Percentiles rank a stretch among this genome's conserved stretches.
Conservation (phyloP, 495 filamentous ascomycete species). For the Penicillium lividum region DNA sequence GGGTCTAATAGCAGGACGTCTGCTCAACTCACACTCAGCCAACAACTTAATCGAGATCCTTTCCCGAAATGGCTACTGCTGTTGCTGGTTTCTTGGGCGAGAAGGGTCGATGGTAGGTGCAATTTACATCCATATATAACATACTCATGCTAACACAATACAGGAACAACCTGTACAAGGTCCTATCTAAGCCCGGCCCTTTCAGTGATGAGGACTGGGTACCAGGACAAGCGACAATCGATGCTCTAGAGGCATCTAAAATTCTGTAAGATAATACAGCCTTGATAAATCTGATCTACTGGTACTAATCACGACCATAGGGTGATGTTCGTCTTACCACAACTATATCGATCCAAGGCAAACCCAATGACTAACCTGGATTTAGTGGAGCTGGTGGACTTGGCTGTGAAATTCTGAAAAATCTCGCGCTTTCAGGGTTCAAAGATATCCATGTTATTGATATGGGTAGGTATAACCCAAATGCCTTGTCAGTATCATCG, state of each 20-base stretch:
- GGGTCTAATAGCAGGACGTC: not conserved
- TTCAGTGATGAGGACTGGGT: conserved; percentile 71
- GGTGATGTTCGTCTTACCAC: conserved; percentile 36
- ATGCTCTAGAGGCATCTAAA: conserved; percentile 62
- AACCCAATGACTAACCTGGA: conserved; percentile 10
- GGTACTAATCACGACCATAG: conserved; percentile 28
- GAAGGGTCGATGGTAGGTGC: conserved; percentile 19
- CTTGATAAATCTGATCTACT: not conserved
- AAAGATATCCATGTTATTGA: conserved; percentile 98
- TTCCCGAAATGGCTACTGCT: conserved; percentile 18
- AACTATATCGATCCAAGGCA: not conserved
- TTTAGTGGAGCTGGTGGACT: conserved; percentile 87
- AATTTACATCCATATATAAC: not conserved
- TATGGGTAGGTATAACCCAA: conserved; percentile 65
- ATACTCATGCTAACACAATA: conserved; percentile 6
- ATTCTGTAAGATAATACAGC: conserved; percentile 57
- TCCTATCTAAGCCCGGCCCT: conserved; percentile 74
- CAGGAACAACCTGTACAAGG: conserved; percentile 79
- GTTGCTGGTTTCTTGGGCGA: conserved; percentile 24
- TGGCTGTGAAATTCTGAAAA: conserved; percentile 96
- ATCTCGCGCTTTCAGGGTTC: conserved; percentile 92
- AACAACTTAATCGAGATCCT: conserved; percentile 1
- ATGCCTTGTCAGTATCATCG: not conserved
- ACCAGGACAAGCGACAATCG: conserved; percentile 62
- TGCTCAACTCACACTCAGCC: not conserved